Conservation (phyloP, 2,329 filamentous ascomycete species). For the Berkeleyomyces basicola region DNA sequence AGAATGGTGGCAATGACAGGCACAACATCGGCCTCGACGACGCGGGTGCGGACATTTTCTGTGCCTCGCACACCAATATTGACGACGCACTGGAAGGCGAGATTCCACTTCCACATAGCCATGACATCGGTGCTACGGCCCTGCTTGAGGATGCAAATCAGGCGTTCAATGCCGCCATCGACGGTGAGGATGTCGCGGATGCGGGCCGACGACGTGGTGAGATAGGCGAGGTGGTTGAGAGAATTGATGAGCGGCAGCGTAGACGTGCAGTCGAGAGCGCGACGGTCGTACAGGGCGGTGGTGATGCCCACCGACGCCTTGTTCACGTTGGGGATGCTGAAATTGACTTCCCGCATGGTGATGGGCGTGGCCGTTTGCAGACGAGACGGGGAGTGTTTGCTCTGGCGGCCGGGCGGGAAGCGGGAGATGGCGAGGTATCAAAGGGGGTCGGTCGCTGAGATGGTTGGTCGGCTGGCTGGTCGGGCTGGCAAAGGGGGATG, state of each 20-base stretch:
- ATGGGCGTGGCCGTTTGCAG: neutral
- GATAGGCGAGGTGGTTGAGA: constrained; percentile 93
- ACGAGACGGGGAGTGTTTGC: neutral
- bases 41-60: constrained; percentile 80
- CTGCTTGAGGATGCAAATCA: constrained; percentile 96
- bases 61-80: constrained; percentile 96
- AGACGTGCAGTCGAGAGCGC: constrained; percentile 94
- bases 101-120: constrained; percentile 99
- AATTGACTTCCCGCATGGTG: constrained; percentile 98
- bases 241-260: constrained; percentile 97
- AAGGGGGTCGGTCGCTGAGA: neutral
- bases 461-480: neutral
- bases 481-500: neutral
- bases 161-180: constrained; percentile 90
- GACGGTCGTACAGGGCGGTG: constrained; percentile 90
- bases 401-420: neutral
- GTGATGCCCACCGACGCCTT: constrained; percentile 99
- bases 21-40: constrained; percentile 98
- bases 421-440: no score
- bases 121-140: constrained; percentile 95
- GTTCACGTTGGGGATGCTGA: constrained; percentile 98
- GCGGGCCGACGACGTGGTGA: constrained; percentile 91
- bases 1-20: constrained; percentile 96
- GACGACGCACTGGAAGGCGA: constrained; percentile 96
- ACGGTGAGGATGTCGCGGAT: constrained; percentile 96